Evolutionary conservation across 2,329 filamentous ascomycete genomes (phyloP), one percentile per base, ranked within the genome.

Genomic region (Paraphaeosphaeria sporulosa): DNA sequence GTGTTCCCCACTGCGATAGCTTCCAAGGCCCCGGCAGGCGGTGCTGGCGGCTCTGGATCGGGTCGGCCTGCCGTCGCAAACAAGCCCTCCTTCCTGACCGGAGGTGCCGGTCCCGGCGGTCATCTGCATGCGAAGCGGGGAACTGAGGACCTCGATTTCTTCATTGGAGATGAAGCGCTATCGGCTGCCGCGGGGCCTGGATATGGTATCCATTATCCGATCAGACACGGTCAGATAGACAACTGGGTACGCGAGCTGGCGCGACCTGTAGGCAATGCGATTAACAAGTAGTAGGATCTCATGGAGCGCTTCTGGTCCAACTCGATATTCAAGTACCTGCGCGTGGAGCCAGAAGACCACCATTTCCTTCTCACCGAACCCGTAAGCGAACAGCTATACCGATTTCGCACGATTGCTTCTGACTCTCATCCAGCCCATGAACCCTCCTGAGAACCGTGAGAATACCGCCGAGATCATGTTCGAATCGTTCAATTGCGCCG

Each of bases 221-320:
- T 99, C 73, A 89, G 95, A 67, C 95, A 99, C 76, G 95, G 95
- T 51, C 95, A 99, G 83, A 92, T 99, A 79, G 95, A 99, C 83
- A 98, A 99, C 78, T 99, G 95, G 95, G 92, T 95, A 84, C 59
- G 87, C 15, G 21, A 40, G 44, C 21, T 17, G 27, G 13, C 44
- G 8, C 34, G 23, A 6, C 17, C 25, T 42, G 47, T 19, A 15
- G 48, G 32, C 10, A 2, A 27, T n/a, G 19, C 40, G 62, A 51
- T 66, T 72, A 50, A 74, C 59, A 42, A 17, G 40, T 48, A 34
- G 63, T 57, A 95, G 92, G 95, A 99, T 81, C 92, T 97, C 74
- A 99, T 99, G 95, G 95, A 99, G 81, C 90, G 95, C 65, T 99
- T 98, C 83, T 99, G 95, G 95, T 98, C 96, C 69, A 98, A 98